A percentile compares a stretch with the other conserved stretches of the same genome.
These are phyloP conservation scores for Tolypocladium inflatum DNA, from an alignment of 2,329 filamentous ascomycete species.

Conservation along the genomic window DNA sequence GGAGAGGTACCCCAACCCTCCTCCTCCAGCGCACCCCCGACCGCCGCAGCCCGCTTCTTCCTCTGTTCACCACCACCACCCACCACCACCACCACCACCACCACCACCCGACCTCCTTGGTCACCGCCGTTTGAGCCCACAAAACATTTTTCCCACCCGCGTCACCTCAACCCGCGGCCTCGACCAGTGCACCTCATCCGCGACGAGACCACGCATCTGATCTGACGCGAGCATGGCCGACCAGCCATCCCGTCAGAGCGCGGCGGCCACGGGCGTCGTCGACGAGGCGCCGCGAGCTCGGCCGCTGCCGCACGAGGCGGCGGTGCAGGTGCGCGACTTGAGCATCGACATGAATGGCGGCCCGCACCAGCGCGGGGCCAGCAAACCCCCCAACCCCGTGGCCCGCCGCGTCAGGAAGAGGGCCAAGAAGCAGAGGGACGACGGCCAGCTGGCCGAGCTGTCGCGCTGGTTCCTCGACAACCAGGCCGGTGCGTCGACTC, in stretches of 20 bases:
- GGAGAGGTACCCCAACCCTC: not conserved
- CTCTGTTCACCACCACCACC: not conserved
- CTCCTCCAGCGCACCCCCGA: not conserved
- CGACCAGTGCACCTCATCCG: not conserved
- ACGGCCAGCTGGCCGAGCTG: slow-evolving; percentile 48
- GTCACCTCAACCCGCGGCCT: not conserved
- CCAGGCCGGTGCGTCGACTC: slow-evolving; percentile 56
- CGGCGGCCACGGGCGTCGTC: not conserved
- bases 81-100: not conserved
- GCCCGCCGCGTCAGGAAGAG: not conserved
- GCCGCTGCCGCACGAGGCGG: not conserved
- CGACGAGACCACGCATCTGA: not conserved
- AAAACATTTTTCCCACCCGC: not conserved
- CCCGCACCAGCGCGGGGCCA: not conserved
- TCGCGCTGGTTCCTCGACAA: slow-evolving; percentile 64
- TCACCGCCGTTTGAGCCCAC: not conserved
- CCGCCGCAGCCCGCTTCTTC: not conserved
- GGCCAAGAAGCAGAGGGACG: slow-evolving; percentile 42
- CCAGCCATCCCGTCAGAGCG: not conserved
- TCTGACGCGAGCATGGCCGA: not conserved
- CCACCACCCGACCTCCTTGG: not conserved
- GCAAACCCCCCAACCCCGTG: not conserved
- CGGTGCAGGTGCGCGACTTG: not conserved
- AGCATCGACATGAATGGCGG: not conserved
- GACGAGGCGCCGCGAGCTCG: not conserved